Evolutionary conservation across 306 rosid species (phyloP), one percentile per base, ranked within the genome.

Genomic region (Cyclanthera cordifolia): DNA sequence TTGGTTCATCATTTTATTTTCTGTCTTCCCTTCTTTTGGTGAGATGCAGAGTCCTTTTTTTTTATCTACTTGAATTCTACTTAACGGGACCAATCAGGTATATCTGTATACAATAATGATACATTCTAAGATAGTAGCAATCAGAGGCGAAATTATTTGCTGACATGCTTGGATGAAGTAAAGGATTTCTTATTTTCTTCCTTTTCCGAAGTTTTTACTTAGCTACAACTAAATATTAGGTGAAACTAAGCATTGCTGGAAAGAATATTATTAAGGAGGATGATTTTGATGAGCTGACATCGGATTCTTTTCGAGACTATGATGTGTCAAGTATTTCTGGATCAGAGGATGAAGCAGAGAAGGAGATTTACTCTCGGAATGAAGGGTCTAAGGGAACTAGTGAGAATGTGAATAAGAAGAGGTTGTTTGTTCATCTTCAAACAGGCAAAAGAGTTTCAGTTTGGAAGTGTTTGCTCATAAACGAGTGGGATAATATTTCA

Each of bases 301-400:
- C 96, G 51, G 96, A 89, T 70, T 87, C 90, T 71, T 88, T 93
- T 65, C 83, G 78, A 75, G 95, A 93, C 56, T 85, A 34, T 78
- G 98, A 93, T 70, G 84, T 93, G 47, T 93, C 98, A 3, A 93
- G 98, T 76, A 93, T 93, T 76, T 89, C 98, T 1, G 98, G 98
- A 51, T 93, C 98, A 2, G 98, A 93, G 41, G 93, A 90, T 59
- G 98, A 87, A 23, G 72, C 72, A 56, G 95, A 83, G 11, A 83
- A 73, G 67, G 89, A 77, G 47, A 32, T 6, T 7, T 72, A 79
- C 50, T 46, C 77, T 71, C 76, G 39, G 67, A 71, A 46, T 67
- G 73, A 25, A 28, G 43, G 72, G 70, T 63, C 8, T 21, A 74
- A 67, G 76, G 82, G 74, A 64, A 73, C 67, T 1, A 64, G 53